phyloP scores from a whole-genome alignment of 208 protist species.

The Acanthamoeba triangularis region DNA sequence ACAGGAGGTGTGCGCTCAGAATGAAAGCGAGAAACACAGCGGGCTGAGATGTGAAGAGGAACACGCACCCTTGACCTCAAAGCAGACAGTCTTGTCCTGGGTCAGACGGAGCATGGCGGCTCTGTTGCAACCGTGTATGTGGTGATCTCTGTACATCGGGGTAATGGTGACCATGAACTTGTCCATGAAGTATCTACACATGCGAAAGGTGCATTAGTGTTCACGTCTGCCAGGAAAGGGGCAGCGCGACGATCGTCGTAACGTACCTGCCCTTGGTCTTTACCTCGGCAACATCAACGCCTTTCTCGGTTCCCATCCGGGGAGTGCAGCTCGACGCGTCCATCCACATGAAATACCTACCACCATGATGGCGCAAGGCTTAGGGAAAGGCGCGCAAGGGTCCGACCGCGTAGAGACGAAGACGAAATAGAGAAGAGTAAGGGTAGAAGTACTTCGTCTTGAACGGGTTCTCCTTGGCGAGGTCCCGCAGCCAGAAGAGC shows the following conservation, averaged over 20 bases:
- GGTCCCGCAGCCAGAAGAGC: slow-evolving; percentile 43
- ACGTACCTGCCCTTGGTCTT: slow-evolving; percentile 42
- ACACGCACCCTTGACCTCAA: slow-evolving; percentile 32
- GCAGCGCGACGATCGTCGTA: not conserved
- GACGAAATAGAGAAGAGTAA: not conserved
- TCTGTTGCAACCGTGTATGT: slow-evolving; percentile 54
- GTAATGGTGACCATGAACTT: slow-evolving; percentile 45
- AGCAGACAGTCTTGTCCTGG: slow-evolving; percentile 46
- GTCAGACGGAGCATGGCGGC: slow-evolving; percentile 34
- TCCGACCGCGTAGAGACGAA: not conserved
- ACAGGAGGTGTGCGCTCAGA: not conserved
- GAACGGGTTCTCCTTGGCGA: slow-evolving; percentile 52
- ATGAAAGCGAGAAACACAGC: not conserved
- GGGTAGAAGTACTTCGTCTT: slow-evolving; percentile 49
- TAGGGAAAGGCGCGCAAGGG: not conserved
- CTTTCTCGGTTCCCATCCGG: not conserved
- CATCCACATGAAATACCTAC: slow-evolving; percentile 51
- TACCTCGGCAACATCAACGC: not conserved
- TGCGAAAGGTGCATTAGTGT: not conserved
- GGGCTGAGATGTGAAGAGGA: not conserved
- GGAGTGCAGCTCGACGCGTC: slow-evolving; percentile 10
- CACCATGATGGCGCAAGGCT: not conserved
- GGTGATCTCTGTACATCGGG: not conserved
- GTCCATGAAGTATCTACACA: slow-evolving; percentile 65
- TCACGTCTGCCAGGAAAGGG: too few relatives aligned